Base-by-base conservation (phyloP, 1,284 basidiomycete species). In the Vanrija humicola region DNA sequence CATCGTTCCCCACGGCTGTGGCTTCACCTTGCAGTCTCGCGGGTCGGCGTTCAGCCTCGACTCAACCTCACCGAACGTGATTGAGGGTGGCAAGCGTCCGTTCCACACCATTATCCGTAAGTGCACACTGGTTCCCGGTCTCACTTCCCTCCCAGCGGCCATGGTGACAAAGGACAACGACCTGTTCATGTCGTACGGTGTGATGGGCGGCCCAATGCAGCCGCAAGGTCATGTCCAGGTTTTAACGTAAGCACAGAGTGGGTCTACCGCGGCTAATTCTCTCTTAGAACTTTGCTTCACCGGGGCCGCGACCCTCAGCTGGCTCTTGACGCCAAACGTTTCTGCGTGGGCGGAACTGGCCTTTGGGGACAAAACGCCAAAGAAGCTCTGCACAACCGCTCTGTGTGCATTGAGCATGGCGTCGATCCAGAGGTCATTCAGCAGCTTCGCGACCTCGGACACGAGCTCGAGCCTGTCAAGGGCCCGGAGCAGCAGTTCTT, bases 1-100 rank as follows among this genome's bases (percentile, higher is more conserved):
- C 82, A 92, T 92, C 23, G 81, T 98, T 38, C 95, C 95, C 0
- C 85, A 87, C 62, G 92, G 87, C 0, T 95, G 91, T 67, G 95
- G 95, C 0, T 98, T 98, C 72, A 97, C 93, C 0, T 81, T 98
- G 9, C 95, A 98, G 74, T 96, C 96, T 75, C 83, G 95, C 55
- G 95, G 95, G 3, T 81, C 85, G 6, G 87, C 88, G 14, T 98
- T 98, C 72, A 80, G 84, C 6, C 79, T 97, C 19, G 79, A 81
- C 48, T 83, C 89, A 56, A 85, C 84, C 0, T 94, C 97, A 71
- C 87, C 90, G 0, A 98, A 98, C 73, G 82, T 81, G 40, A 77
- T 89, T 57, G 77, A 83, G 82, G 87, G 87, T 23, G 84, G 87
- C 7, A 96, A 96, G 78, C 82, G 91, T 16, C 92, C 93, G 2